Evolutionary conservation across 163 green algal species (phyloP).

Genomic region (Scenedesmus sp.): DNA sequence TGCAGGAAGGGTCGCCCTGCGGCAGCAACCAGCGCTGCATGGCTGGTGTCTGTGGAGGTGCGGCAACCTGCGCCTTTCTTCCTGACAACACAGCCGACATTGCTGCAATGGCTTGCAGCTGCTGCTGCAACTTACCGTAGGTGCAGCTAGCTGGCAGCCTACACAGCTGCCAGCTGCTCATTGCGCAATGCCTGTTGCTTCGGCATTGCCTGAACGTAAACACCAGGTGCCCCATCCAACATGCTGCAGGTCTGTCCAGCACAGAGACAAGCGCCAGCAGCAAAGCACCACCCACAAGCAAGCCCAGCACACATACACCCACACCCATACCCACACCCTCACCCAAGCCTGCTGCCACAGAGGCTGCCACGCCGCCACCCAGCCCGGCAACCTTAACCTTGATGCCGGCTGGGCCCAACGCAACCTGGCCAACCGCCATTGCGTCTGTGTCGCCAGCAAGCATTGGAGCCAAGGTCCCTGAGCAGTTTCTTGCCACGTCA

Average conservation of each 20-base stretch:
- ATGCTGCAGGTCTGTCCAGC: not conserved
- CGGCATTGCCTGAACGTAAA: not conserved
- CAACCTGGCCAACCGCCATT: conserved; percentile 18
- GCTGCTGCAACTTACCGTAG: not conserved
- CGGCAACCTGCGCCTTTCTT: not conserved
- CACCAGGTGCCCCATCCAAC: not conserved
- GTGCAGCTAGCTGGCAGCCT: not conserved
- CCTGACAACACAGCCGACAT: not conserved
- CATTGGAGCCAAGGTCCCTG: not conserved
- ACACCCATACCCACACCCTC: too few relatives aligned
- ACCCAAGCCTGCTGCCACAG: too few relatives aligned
- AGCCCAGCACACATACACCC: not conserved
- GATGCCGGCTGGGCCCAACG: not conserved
- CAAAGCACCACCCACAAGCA: not conserved
- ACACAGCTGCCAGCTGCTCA: not conserved
- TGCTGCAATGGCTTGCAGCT: not conserved
- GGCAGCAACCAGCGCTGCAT: not conserved
- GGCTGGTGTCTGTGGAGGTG: conserved; percentile 42
- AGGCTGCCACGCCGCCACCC: not conserved
- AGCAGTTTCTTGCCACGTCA: conserved; percentile 45
- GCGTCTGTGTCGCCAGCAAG: conserved; percentile 12
- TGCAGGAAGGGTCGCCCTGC: conserved; percentile 23
- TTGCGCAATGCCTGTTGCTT: not conserved
- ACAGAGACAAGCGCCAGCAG: not conserved
- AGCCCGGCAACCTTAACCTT: not conserved